Base-by-base conservation (phyloP, 345 rosid genomes). In the Dipteronia sinensis region DNA sequence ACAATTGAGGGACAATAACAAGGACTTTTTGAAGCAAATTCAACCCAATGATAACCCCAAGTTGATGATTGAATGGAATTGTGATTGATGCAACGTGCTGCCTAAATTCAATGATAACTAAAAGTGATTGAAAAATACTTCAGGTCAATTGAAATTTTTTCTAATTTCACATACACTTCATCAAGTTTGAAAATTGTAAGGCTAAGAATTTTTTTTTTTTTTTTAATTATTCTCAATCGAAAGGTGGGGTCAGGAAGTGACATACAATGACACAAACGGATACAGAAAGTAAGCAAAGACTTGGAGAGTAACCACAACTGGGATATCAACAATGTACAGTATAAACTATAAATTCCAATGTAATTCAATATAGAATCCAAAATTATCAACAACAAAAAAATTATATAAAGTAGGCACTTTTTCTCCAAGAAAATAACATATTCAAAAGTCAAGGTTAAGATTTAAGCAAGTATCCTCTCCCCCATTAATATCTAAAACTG, bases 331-430 rank as follows among this genome's bases (percentile, higher is more conserved):
- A 46, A 27, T 44, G 19, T 10, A 74, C 27, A 64, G 19, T 10
- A 74, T 46, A 64, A 38, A 38, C n/a, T 34, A 76, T 16, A 6
- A 74, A 46, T 47, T 27, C 70, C 46, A 47, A 3, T 19, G 11
- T 7, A 44, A 34, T 73, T 20, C 55, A 73, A 72, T 59, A 59
- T 40, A 40, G 13, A 40, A 13, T 51, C 78, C 72, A 65, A 51
- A 65, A 29, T 17, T 64, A 44, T 46, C 12, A 2, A n/a, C n/a
- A n/a, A n/a, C n/a, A 63, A 11, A 10, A 27, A 27, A 47, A 13
- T 27, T 19, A 29, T 17, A 64, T 19, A 64, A 64, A 74, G 16
- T 47, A 29, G 8, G 19, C 27, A 47, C 27, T 9, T 25, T 25
- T 74, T 16, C 44, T 17, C 61, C 61, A 25, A 5, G 7, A 25